Evolutionary conservation across 2,329 filamentous ascomycete species (phyloP).

Genomic region (Neopestalotiopsis sp.): DNA sequence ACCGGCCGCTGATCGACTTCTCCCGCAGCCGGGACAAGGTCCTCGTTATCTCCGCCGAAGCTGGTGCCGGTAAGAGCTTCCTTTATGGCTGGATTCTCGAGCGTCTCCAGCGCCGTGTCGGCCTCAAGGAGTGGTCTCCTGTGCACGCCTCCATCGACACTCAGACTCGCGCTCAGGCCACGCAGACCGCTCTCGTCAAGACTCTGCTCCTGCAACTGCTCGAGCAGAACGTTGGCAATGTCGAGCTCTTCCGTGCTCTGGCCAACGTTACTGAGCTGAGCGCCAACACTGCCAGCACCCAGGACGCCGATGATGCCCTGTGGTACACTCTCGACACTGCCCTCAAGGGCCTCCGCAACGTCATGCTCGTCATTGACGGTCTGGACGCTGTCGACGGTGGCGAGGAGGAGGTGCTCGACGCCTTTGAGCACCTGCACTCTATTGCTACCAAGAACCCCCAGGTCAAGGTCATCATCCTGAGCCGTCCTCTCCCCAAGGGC

Average conservation of each 20-base stretch:
- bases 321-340: not conserved
- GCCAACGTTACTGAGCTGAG: not conserved
- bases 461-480: not conserved
- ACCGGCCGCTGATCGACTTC: not conserved
- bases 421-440: not conserved
- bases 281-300: not conserved
- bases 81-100: not conserved
- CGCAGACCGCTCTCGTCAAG: not conserved
- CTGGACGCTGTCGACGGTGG: not conserved
- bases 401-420: not conserved
- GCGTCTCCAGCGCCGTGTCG: not conserved
- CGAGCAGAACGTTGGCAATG: not conserved
- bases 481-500: not conserved
- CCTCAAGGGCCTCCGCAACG: not conserved
- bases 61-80: not conserved
- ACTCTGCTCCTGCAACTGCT: not conserved
- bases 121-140: not conserved
- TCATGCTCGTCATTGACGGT: not conserved
- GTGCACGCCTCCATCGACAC: conserved; percentile 1
- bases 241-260: not conserved
- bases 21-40: conserved; percentile 1
- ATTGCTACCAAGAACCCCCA: not conserved
- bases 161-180: not conserved
- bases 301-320: not conserved
- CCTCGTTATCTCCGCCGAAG: not conserved